Conservation (phyloP, 2,329 filamentous ascomycete genomes). For the Botryotinia calthae region DNA sequence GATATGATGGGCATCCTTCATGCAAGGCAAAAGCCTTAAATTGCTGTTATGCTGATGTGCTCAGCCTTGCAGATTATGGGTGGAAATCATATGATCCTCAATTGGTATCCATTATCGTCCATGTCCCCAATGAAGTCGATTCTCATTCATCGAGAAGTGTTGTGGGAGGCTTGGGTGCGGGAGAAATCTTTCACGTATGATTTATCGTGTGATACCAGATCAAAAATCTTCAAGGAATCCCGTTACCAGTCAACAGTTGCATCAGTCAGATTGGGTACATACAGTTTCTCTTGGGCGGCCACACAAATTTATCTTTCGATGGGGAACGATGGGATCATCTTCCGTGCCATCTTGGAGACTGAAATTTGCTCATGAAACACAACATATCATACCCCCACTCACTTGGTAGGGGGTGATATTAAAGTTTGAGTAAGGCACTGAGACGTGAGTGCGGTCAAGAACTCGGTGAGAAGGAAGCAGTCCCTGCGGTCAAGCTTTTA, state of each 20-base stretch:
- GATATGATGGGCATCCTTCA: slow-evolving; percentile 7
- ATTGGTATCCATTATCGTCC: slow-evolving; percentile 1
- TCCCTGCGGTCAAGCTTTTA: not conserved
- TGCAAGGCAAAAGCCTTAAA: slow-evolving; percentile 5
- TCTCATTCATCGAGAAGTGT: not conserved
- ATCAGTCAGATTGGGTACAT: slow-evolving; percentile 5
- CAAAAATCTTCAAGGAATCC: slow-evolving; percentile 17
- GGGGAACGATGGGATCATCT: not conserved
- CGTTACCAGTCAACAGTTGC: slow-evolving; percentile 1
- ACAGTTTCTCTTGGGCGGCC: not conserved
- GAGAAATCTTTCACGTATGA: slow-evolving; percentile 21
- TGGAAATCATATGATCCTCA: slow-evolving; percentile 18
- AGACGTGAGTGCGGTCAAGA: slow-evolving; percentile 18
- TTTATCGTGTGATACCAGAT: slow-evolving; percentile 29
- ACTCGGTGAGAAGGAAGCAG: slow-evolving; percentile 15
- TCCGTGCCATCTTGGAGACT: not conserved
- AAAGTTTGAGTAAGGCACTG: slow-evolving; percentile 7
- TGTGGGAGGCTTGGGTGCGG: not conserved
- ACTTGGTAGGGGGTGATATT: not conserved
- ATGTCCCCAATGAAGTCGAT: not conserved
- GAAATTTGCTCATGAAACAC: slow-evolving; percentile 17
- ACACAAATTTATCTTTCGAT: slow-evolving; percentile 3
- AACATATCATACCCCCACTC: slow-evolving; percentile 14
- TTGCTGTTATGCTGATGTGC: slow-evolving; percentile 16
- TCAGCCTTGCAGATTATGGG: slow-evolving; percentile 18